Percentiles rank a stretch among this genome's conserved stretches.
Conservation (phyloP, 768 basidiomycete species). For the Lactarius sanguifluus region DNA sequence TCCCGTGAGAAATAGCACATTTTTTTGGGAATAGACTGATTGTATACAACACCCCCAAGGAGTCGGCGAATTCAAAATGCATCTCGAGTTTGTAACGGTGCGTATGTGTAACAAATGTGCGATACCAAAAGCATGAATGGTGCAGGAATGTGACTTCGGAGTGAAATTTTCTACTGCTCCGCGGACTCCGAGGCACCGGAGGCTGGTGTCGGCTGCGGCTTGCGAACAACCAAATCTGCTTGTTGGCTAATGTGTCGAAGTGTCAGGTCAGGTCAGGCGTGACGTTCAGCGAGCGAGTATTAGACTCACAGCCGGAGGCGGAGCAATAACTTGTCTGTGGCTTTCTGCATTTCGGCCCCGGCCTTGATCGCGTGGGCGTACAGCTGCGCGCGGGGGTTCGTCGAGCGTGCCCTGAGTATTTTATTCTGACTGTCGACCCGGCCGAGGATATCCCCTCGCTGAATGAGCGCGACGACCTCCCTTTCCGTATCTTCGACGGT, state of each 20-base stretch:
- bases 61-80: slow-evolving; percentile 13
- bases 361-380: slow-evolving; percentile 74
- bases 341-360: slow-evolving; percentile 66
- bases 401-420: slow-evolving; percentile 80
- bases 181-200: slow-evolving; percentile 11
- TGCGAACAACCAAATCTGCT: slow-evolving; percentile 68
- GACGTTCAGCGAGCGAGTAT: slow-evolving; percentile 1
- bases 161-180: slow-evolving; percentile 16
- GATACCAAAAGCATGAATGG: background rate
- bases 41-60: slow-evolving; percentile 14
- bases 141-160: background rate
- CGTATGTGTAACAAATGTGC: slow-evolving; percentile 8
- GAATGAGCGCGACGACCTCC: slow-evolving; percentile 76
- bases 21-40: slow-evolving; percentile 2
- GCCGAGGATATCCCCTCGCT: slow-evolving; percentile 72
- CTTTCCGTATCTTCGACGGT: slow-evolving; percentile 65
- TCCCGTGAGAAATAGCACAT: slow-evolving; percentile 8
- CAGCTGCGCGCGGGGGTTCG: slow-evolving; percentile 73
- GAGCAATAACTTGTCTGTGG: slow-evolving; percentile 76
- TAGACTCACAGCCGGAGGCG: slow-evolving; percentile 79
- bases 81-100: slow-evolving; percentile 18
- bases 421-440: slow-evolving; percentile 90
- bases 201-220: slow-evolving; percentile 48
- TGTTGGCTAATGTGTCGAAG: slow-evolving; percentile 56
- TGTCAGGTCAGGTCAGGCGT: slow-evolving; percentile 1